Percentiles rank a stretch among this genome's conserved stretches.
phyloP scores from a whole-genome alignment of 495 filamentous ascomycete species.

The Lophiotrema nucula region DNA sequence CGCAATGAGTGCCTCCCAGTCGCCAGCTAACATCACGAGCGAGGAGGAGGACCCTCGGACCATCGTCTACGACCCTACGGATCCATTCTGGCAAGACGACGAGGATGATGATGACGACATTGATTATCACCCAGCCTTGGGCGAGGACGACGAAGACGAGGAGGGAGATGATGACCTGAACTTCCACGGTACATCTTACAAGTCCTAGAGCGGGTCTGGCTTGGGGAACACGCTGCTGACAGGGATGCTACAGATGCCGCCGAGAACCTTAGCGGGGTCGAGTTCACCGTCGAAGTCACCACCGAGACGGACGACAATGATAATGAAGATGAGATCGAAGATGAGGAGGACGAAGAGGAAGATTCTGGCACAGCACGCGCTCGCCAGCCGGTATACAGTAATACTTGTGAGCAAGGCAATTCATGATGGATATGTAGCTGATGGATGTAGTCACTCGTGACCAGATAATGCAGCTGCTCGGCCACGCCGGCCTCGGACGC shows the following conservation, averaged over 20 bases:
- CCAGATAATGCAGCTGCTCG: conserved; percentile 46
- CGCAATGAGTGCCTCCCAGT: conserved; percentile 20
- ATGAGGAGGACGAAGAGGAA: conserved; percentile 39
- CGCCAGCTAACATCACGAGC: conserved; percentile 2
- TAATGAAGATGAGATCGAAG: conserved; percentile 31
- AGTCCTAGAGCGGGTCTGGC: no score
- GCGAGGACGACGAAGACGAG: conserved; percentile 17
- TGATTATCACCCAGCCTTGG: conserved; percentile 26
- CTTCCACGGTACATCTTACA: conserved; percentile 6
- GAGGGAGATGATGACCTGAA: conserved; percentile 8
- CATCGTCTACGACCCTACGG: conserved; percentile 23
- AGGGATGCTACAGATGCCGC: conserved; percentile 10
- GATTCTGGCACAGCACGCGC: conserved; percentile 11
- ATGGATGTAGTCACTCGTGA: conserved; percentile 42
- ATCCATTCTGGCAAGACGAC: conserved; percentile 22
- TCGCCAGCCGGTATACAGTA: conserved; percentile 28
- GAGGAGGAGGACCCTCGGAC: conserved; percentile 16
- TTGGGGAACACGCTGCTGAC: background rate
- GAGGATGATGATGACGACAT: conserved; percentile 34
- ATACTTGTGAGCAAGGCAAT: no score
- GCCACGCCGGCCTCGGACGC: conserved; percentile 41
- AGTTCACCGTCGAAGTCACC: conserved; percentile 20
- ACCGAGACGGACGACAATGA: conserved; percentile 21
- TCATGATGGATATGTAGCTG: no score
- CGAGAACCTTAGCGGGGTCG: conserved; percentile 14